A percentile compares a stretch with the other conserved stretches of the same genome.
These are phyloP conservation scores for Udeniomyces megalosporus DNA, from an alignment of 768 basidiomycete genomes.

Conservation along the genomic window DNA sequence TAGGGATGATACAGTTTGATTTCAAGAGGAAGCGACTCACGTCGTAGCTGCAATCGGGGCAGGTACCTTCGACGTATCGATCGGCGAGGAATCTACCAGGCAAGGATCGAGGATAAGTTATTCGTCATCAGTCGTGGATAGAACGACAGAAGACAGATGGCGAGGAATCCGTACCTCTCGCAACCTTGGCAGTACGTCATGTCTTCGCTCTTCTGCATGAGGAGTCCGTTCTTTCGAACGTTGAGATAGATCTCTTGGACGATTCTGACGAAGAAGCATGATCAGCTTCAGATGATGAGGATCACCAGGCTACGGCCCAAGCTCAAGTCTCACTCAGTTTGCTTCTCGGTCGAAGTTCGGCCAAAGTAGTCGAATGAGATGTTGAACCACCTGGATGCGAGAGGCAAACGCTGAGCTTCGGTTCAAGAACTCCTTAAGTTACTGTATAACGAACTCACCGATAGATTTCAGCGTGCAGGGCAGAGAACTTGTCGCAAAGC, in stretches of 20 bases:
- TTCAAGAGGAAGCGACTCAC: conserved; percentile 31
- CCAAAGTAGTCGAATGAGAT: conserved; percentile 95
- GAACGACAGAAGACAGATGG: not conserved
- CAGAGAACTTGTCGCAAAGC: conserved; percentile 79
- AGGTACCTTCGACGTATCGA: conserved; percentile 94
- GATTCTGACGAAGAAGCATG: conserved; percentile 56
- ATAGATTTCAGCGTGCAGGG: conserved; percentile 79
- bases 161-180: conserved; percentile 43
- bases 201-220: conserved; percentile 70
- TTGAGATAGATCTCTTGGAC: conserved; percentile 78
- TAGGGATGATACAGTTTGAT: not conserved
- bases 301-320: not conserved
- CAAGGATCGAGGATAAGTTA: too few relatives aligned
- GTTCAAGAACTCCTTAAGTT: too few relatives aligned
- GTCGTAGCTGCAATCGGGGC: conserved; percentile 79
- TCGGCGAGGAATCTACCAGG: conserved; percentile 61
- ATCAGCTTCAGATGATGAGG: not conserved
- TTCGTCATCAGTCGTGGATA: too few relatives aligned
- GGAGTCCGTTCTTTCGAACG: conserved; percentile 55
- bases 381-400: conserved; percentile 58
- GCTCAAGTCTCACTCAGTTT: conserved; percentile 54
- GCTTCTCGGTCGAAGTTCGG: conserved; percentile 73
- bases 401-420: not conserved
- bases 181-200: conserved; percentile 94
- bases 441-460: conserved; percentile 29